These are phyloP conservation scores for Persicaria tinctoria DNA, from an alignment of 148 eudicot species.

Conservation along the genomic window DNA sequence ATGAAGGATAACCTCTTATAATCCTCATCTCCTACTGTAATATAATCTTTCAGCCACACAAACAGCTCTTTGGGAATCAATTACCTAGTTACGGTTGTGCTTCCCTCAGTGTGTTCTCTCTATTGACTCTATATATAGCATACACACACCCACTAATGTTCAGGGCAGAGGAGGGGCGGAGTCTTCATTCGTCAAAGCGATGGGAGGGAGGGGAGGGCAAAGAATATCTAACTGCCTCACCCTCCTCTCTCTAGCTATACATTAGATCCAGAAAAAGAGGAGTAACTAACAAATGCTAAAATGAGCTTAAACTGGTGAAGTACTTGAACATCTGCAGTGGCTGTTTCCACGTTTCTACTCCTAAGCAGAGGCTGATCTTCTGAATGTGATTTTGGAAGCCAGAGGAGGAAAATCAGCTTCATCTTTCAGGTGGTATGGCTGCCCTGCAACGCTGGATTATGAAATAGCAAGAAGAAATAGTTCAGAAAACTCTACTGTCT, in stretches of 20 bases:
- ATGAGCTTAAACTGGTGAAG: not conserved
- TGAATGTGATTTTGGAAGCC: not conserved
- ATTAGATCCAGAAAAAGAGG: not conserved
- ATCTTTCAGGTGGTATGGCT: constrained; percentile 7
- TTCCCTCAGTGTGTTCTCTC: not conserved
- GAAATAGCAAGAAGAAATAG: not conserved
- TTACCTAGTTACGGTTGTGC: constrained; percentile 1
- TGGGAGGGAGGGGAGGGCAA: not conserved
- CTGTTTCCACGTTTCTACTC: not conserved
- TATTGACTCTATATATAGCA: not conserved
- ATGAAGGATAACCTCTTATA: not conserved
- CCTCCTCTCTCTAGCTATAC: not conserved
- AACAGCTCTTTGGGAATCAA: not conserved
- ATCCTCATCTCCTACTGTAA: not conserved
- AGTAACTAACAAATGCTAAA: not conserved
- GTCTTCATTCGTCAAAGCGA: not conserved
- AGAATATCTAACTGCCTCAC: not conserved
- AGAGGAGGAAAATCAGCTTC: constrained; percentile 12
- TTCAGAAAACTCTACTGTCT: not conserved
- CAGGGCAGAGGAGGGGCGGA: not conserved
- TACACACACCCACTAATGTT: not conserved
- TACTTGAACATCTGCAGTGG: not conserved
- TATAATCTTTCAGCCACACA: not conserved
- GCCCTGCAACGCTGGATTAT: constrained; percentile 3
- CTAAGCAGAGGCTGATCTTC: constrained; percentile 4